phyloP scores from a whole-genome alignment of 768 basidiomycete genomes.

The Kwoniella botswanensis region DNA sequence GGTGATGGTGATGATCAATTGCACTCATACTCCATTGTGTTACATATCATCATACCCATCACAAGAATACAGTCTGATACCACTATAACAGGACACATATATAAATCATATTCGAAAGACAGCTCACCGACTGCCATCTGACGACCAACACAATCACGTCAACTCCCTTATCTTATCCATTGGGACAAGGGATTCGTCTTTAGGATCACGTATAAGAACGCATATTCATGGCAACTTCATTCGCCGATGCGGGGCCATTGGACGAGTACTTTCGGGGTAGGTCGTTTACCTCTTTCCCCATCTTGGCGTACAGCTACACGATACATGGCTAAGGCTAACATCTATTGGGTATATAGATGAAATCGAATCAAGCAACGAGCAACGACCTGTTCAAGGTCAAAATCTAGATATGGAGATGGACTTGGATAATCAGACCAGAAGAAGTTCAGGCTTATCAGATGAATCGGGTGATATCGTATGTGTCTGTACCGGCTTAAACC shows the following conservation, averaged over 20 bases:
- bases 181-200: constrained; percentile 7
- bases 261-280: constrained; percentile 34
- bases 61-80: too few species aligned
- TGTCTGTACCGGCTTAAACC: not conserved
- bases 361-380: not conserved
- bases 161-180: not conserved
- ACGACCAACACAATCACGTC: not conserved
- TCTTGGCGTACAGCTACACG: too few species aligned
- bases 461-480: constrained; percentile 20
- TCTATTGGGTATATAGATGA: constrained; percentile 1
- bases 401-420: constrained; percentile 13
- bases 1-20: not conserved
- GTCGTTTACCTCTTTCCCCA: not conserved
- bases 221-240: constrained; percentile 21
- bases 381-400: not conserved
- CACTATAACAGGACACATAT: not conserved
- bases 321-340: too few species aligned
- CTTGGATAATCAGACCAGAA: not conserved
- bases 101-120: not conserved
- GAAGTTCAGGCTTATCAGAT: not conserved
- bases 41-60: not conserved
- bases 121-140: not conserved
- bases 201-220: not conserved
- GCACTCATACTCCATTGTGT: not conserved
- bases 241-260: constrained; percentile 25